phyloP scores from a whole-genome alignment of 2,329 filamentous ascomycete species.

The Coniochaeta sp. region DNA sequence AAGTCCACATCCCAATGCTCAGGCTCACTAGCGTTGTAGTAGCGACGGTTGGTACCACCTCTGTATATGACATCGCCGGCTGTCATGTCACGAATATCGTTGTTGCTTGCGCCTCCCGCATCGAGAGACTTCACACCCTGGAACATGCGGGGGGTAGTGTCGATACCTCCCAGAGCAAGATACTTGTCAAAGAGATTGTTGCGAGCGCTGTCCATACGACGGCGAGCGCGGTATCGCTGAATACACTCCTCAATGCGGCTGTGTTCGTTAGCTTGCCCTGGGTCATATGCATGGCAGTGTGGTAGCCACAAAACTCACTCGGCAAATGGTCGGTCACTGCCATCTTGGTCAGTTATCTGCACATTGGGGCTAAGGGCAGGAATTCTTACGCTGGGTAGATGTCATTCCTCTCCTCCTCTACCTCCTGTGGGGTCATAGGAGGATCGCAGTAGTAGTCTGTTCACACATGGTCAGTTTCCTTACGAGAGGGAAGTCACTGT shows the following conservation, averaged over 20 bases:
- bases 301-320: conserved; percentile 47
- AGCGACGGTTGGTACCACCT: conserved; percentile 27
- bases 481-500: conserved; percentile 5
- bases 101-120: conserved; percentile 51
- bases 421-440: conserved; percentile 65
- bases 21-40: conserved; percentile 39
- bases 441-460: conserved; percentile 70
- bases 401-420: conserved; percentile 50
- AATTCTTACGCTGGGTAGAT: conserved; percentile 58
- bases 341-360: conserved; percentile 18
- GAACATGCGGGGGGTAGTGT: conserved; percentile 49
- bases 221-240: conserved; percentile 68
- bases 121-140: conserved; percentile 43
- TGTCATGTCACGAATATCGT: conserved; percentile 56
- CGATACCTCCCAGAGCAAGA: conserved; percentile 74
- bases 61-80: conserved; percentile 53
- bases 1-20: conserved; percentile 77
- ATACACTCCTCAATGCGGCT: conserved; percentile 82
- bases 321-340: conserved; percentile 43
- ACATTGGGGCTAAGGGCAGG: not conserved
- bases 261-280: conserved; percentile 7
- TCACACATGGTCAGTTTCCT: not conserved
- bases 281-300: not conserved
- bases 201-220: conserved; percentile 61
- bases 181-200: conserved; percentile 68